phyloP scores from a whole-genome alignment of 78 protist species.

The Speleostelium caveatum region DNA sequence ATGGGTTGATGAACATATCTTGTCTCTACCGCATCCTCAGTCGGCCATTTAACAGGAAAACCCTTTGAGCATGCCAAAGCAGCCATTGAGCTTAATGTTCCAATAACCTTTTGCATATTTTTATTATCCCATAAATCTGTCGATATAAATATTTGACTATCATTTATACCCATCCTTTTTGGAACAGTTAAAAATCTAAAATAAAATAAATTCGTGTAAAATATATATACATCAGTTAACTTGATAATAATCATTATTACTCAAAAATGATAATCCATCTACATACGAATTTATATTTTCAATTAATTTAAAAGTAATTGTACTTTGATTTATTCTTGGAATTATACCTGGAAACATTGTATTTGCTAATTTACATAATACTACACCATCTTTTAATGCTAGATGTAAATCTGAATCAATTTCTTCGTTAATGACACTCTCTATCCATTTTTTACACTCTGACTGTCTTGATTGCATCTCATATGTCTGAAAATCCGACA shows the following conservation, averaged over 20 bases:
- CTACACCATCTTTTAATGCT: slow-evolving; percentile 68
- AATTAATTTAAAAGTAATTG: slow-evolving; percentile 51
- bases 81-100: slow-evolving; percentile 55
- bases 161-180: slow-evolving; percentile 67
- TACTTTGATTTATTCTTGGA: slow-evolving; percentile 34
- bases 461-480: slow-evolving; percentile 50
- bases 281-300: slow-evolving; percentile 77
- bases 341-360: slow-evolving; percentile 54
- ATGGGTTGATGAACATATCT: background rate
- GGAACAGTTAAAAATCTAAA: slow-evolving; percentile 44
- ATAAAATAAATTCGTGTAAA: background rate
- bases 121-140: slow-evolving; percentile 72
- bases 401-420: slow-evolving; percentile 21
- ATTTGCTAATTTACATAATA: slow-evolving; percentile 63
- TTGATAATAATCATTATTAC: background rate
- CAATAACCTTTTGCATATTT: slow-evolving; percentile 58
- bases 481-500: slow-evolving; percentile 73
- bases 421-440: slow-evolving; percentile 26
- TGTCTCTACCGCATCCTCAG: slow-evolving; percentile 3
- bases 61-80: slow-evolving; percentile 19
- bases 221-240: background rate
- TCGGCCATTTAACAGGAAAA: slow-evolving; percentile 74
- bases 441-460: slow-evolving; percentile 60
- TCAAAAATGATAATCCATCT: background rate
- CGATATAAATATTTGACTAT: slow-evolving; percentile 49